Base-by-base conservation (phyloP, 2,329 filamentous ascomycete genomes). In the Colletotrichum gigasporum region DNA sequence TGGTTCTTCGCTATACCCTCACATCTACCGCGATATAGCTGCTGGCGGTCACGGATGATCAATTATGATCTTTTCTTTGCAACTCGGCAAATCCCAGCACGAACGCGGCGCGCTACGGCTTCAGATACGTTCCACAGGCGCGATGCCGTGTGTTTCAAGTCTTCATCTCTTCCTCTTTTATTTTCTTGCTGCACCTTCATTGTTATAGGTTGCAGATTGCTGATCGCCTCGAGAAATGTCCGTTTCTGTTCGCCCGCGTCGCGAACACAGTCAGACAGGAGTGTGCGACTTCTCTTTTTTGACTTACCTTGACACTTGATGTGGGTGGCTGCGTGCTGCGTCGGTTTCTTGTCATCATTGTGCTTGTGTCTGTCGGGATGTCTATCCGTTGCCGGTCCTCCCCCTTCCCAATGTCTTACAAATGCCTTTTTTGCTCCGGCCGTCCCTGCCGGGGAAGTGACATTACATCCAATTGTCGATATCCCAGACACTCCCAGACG, bases 81-180 rank as follows among this genome's bases (percentile, higher is more conserved):
- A 39, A 39, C 35, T 53, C 32, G 9, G 18, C 16, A 26, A 11
- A 48, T 22, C 26, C 14, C 24, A 11, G 28, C 5, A 18, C 16
- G n/a, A n/a, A 16, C 24, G 24, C 44, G 59, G 30, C 26, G 44
- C 59, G 53, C 53, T 58, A 51, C 44, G 44, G 39, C 54, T 50
- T 45, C 60, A 53, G 45, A 41, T 47, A 41, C 54, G 41, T 63
- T 60, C 60, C 60, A 53, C 47, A 53, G 30, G 47, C 54, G 54
- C 47, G 55, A 48, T 30, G 47, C 55, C 32, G 54, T 52, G 51
- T 57, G 60, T 63, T 63, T 63, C 52, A 63, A 39, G 16, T 48
- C 24, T 10, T 52, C 26, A n/a, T 50, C 41, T 14, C 22, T 39
- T 44, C 22, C 20, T 35, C 35, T 11, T 52, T 12, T 37, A 32